Evolutionary conservation across 83 land plant genomes (phyloP).

Genomic region (Larix sibirica): DNA sequence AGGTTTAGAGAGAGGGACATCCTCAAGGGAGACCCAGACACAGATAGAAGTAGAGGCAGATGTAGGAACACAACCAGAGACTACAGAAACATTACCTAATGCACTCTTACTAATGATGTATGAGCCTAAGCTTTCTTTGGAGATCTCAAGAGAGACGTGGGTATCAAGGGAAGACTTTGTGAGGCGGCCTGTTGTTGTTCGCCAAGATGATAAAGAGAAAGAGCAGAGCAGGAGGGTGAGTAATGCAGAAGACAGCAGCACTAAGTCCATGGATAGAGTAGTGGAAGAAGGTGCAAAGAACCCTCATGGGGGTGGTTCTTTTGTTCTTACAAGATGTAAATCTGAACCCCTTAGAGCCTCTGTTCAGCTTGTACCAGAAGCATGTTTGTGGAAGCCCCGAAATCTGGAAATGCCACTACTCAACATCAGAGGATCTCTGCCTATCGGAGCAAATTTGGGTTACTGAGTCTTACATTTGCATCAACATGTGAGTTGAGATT

Average conservation of each 20-base stretch:
- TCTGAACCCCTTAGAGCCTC: slow-evolving; percentile 62
- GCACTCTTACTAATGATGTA: slow-evolving; percentile 64
- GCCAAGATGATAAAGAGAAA: neutral
- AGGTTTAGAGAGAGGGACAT: neutral
- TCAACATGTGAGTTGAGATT: too few relatives aligned
- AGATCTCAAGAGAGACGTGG: slow-evolving; percentile 76
- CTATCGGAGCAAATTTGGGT: neutral
- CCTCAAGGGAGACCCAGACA: neutral
- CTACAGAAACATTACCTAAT: slow-evolving; percentile 29
- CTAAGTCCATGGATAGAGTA: neutral
- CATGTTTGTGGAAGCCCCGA: slow-evolving; percentile 52
- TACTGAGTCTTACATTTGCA: neutral
- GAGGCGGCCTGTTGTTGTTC: slow-evolving; percentile 11
- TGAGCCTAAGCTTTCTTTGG: slow-evolving; percentile 79
- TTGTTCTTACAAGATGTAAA: slow-evolving; percentile 57
- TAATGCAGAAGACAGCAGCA: neutral
- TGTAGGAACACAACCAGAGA: neutral
- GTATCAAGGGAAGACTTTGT: slow-evolving; percentile 60
- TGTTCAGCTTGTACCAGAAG: slow-evolving; percentile 34
- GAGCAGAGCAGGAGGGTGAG: neutral
- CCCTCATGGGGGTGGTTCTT: slow-evolving; percentile 29
- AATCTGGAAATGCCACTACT: slow-evolving; percentile 10
- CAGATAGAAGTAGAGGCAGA: neutral
- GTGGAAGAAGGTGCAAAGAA: neutral
- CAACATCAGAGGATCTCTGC: neutral